Evolutionary conservation across 352 stramenopile genomes (phyloP), one percentile per base, ranked within the genome.

Genomic region (Phytophthora idaei): DNA sequence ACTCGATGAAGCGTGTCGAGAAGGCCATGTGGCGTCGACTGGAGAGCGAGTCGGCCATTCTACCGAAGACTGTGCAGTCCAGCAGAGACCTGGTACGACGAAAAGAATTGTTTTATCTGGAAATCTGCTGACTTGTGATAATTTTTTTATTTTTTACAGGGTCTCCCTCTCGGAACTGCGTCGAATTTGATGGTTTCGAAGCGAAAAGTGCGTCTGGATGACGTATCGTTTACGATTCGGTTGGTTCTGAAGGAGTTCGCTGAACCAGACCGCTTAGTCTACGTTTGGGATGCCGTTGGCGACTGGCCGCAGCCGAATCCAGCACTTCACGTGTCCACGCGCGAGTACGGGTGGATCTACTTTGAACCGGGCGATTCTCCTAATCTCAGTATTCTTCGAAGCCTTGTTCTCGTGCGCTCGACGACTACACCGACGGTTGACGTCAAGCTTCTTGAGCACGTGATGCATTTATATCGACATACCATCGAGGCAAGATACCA

Each of bases 401-500:
- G 62, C 32, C 46, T 65, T 36, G 62, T 69, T 8, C 36, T 59
- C 15, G 62, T 69, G 28, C 61, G 54, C 15, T 39, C 55, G 10
- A 65, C 29, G 12, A 39, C 39, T 12, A 48, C 55, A 34, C 46
- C 31, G 15, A 34, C 11, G 27, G 27, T 57, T 7, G 39, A 64
- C 27, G 45, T 3, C n/a, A 21, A 55, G 14, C 28, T 64, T 25
- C 37, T 72, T 1, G 64, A 72, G 17, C 51, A 39, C 10, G 52
- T 63, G 17, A 72, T 72, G 58, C 50, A 64, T 8, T 31, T 72
- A 32, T 72, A 72, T 57, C 64, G 57, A 9, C 58, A 54, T 29
- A 68, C 64, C 9, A 63, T 72, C 31, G 58, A 72, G 25, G 28
- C 61, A 4, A 48, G 64, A 28, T 68, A 72, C 9, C 64, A 72